Base-by-base conservation (phyloP, 257 asterid genomes). In the Capsicum pubescens region DNA sequence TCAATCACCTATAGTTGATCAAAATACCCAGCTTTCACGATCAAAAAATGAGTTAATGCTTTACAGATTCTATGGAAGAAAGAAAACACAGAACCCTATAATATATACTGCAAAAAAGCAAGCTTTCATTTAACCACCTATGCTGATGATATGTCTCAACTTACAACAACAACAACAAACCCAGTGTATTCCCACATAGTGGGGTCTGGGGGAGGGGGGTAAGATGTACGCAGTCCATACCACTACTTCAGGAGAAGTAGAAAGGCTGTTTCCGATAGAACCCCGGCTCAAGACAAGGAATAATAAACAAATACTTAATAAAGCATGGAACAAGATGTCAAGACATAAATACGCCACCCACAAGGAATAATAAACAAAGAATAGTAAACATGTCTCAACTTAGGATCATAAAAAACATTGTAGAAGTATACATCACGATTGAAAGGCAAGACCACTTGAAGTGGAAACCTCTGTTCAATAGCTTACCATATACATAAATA, bases 1-100 rank as follows among this genome's bases (percentile, higher is more conserved):
- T 96, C 99, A 83, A 96, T 94, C 85, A 96, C 99, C 99, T 96
- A 58, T 10, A 16, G 50, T 82, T 68, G 81, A 83, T 50, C 83
- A 86, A 55, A 87, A 76, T 48, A 15, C 64, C 11, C 50, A 19
- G 56, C 72, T 79, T 80, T 79, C 21, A 84, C 2, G n/a, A 66
- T 76, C 21, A 52, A 72, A 72, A 72, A 46, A 54, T 54, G 82
- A 54, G 61, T 55, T 77, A 54, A 54, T 8, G 79, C 46, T 32
- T 60, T 82, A 54, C 32, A 35, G 52, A 68, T n/a, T 50, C 8
- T 52, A 71, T 17, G 63, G 58, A 56, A 35, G 26, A 55, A 82
- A 67, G 69, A 82, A 67, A 4, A 74, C 21, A 74, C 81, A 74
- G 59, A 64, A 55, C 0, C 44, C 21, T 54, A 68, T 42, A 77